Base-by-base conservation (phyloP, 768 basidiomycete species). In the Macrolepiota albuminosa region DNA sequence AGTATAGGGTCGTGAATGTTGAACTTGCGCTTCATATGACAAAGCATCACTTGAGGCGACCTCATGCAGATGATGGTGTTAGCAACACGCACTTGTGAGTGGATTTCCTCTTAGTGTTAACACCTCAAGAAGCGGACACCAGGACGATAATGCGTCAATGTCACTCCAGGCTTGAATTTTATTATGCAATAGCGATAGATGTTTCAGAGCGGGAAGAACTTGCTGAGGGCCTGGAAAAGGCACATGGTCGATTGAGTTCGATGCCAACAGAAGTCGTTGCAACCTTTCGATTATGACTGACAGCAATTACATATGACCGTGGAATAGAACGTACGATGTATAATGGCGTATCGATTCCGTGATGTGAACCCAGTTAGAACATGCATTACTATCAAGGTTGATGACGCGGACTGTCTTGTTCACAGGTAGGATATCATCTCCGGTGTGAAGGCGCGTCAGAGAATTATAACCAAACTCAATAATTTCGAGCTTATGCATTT, bases 401-500 rank as follows among this genome's bases (percentile, higher is more conserved):
- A 93, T 68, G 36, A 73, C 74, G 51, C 77, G 70, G 48, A 92
- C 66, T 54, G 73, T 59, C 7, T 71, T 67, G 61, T 68, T 60
- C 59, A 40, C 46, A 54, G 47, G 54, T 56, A 64, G 62, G 61
- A 56, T 60, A 57, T 51, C 56, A 65, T 69, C 64, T 60, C 60
- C 60, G 57, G 63, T 43, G 47, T 61, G 64, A 47, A 84, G 71
- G 26, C 61, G 68, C 24, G 68, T 64, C 50, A 93, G 72, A 11
- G 72, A 66, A 67, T 94, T 94, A 72, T 87, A 84, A 11, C 89
- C 92, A 64, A 89, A 69, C 73, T 94, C 89, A 14, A 91, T 74
- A 3, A 76, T 65, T 40, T 72, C 73, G 42, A 91, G 73, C 39
- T 67, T 72, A 4, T 84, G 82, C 83, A 91, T 86, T 61, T 73